A percentile compares a stretch with the other conserved stretches of the same genome.
Evolutionary conservation across 306 rosid genomes (phyloP).

Genomic region (Pueraria montana): DNA sequence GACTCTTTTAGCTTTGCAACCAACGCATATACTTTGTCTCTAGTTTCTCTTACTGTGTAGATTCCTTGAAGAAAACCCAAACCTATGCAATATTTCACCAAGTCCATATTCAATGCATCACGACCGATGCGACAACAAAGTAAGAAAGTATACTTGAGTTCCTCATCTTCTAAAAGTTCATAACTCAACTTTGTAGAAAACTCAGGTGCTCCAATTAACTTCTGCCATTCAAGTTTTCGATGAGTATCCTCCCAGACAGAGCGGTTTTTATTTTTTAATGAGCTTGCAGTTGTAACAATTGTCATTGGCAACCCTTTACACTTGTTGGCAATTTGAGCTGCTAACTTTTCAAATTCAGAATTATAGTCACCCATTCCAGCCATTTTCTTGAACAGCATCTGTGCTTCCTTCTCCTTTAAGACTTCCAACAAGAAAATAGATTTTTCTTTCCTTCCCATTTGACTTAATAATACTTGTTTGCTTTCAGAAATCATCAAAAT

Average conservation of each 20-base stretch:
- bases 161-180: constrained; percentile 30
- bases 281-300: constrained; percentile 31
- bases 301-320: constrained; percentile 41
- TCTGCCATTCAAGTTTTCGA: not conserved
- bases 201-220: not conserved
- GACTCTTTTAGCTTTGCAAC: constrained; percentile 20
- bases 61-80: constrained; percentile 35
- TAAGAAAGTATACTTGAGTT: constrained; percentile 42
- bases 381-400: constrained; percentile 5
- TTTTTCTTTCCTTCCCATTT: not conserved
- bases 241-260: not conserved
- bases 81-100: constrained; percentile 45
- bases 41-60: not conserved
- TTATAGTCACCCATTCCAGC: not conserved
- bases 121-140: constrained; percentile 41
- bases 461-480: constrained; percentile 11
- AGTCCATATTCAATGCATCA: not conserved
- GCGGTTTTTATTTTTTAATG: not conserved
- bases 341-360: not conserved
- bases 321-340: not conserved
- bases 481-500: constrained; percentile 42
- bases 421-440: not conserved
- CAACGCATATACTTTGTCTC: not conserved
- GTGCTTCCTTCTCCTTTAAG: constrained; percentile 17
- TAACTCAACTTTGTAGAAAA: constrained; percentile 49